Evolutionary conservation across 352 stramenopile species (phyloP), one percentile per base, ranked within the genome.

Genomic region (Globisporangium carolinianum): DNA sequence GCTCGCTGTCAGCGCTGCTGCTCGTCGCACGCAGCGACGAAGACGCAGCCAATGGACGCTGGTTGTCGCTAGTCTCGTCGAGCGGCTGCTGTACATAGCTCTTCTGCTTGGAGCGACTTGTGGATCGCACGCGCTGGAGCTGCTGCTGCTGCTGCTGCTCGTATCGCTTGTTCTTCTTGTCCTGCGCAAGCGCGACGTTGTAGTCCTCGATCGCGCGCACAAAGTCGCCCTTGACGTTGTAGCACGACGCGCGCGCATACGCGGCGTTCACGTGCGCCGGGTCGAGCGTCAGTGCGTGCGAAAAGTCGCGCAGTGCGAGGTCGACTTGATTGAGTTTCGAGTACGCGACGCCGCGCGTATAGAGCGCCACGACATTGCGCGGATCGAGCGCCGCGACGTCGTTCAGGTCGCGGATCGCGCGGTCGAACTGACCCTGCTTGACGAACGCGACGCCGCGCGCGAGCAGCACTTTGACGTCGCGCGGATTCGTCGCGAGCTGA

Each of bases 151-250:
- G 52, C 55, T 69, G 57, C 10, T 66, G 62, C 24, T 72, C 59
- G 42, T 69, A 45, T 32, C 57, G 59, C 52, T 66, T 65, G 15
- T 56, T 62, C 15, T 64, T 65, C 56, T 91, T 82, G 62, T 96
- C 87, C 57, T 95, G 91, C 36, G 82, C 63, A 37, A 96, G 65
- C 1, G 87, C 86, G 38, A 92, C 80, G 51, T 91, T 95, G 70
- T 96, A 96, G 60, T 96, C 87, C 52, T 96, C 87, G 51, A 97
- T 96, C 3, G 88, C 88, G 24, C 72, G 72, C 18, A 85, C 71
- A 57, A 95, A 94, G 67, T 93, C 77, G 3, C 84, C 87, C 56
- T 93, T 79, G 15, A 71, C 83, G 61, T 97, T 97, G 68, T 87
- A 92, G 55, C 79, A 95, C 18, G 88, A 91, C 3, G 84, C 88